A percentile compares a stretch with the other conserved stretches of the same genome.
These are phyloP conservation scores for Dryas octopetala DNA, from an alignment of 306 rosid genomes.

Conservation along the genomic window DNA sequence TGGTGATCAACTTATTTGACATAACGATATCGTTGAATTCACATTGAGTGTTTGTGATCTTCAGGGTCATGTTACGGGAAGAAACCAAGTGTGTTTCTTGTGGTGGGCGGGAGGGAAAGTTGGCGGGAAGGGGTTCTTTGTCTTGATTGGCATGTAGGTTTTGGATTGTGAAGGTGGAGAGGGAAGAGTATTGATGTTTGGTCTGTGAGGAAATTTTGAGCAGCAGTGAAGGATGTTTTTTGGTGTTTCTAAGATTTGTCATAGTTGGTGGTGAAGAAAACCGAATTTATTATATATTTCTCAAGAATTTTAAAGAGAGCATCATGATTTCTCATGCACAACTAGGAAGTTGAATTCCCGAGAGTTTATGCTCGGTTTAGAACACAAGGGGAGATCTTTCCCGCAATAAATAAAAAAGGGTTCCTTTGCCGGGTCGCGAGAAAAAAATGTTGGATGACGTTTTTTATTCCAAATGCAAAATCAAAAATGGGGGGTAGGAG, in stretches of 20 bases:
- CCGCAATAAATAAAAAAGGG: too few relatives aligned
- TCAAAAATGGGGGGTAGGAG: too few relatives aligned
- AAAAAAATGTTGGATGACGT: too few relatives aligned
- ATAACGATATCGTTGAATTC: slow-evolving; percentile 28
- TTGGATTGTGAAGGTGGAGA: slow-evolving; percentile 19
- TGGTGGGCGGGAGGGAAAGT: slow-evolving; percentile 15
- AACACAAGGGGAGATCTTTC: too few relatives aligned
- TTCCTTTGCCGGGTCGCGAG: too few relatives aligned
- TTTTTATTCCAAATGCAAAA: too few relatives aligned
- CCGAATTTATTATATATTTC: too few relatives aligned
- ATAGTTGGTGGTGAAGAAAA: background rate
- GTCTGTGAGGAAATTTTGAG: slow-evolving; percentile 17
- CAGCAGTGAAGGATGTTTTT: background rate
- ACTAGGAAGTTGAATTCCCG: background rate
- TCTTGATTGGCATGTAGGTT: slow-evolving; percentile 22
- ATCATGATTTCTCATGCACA: background rate
- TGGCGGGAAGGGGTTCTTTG: slow-evolving; percentile 16
- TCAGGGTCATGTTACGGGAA: slow-evolving; percentile 20
- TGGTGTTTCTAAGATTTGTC: slow-evolving; percentile 27
- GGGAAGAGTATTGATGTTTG: slow-evolving; percentile 18
- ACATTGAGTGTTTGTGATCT: background rate
- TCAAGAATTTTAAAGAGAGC: background rate
- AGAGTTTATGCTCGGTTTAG: background rate
- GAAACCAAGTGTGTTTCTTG: slow-evolving; percentile 28
- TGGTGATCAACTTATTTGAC: slow-evolving; percentile 60